Conservation (phyloP, 192 early-diverging fungal genomes). For the Lunasporangiospora selenospora region DNA sequence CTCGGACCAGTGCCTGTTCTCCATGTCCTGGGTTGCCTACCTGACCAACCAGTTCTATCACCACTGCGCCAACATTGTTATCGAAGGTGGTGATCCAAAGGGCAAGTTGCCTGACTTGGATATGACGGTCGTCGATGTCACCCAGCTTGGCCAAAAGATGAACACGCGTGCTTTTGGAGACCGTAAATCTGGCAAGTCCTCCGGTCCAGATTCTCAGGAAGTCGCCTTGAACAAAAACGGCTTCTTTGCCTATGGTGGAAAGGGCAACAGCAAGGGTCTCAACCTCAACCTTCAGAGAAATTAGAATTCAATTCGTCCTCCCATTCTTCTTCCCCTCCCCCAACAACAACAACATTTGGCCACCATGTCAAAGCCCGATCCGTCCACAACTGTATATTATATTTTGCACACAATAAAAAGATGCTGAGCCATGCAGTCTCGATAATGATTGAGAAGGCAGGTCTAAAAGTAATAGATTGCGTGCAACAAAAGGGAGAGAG, state of each 20-base stretch:
- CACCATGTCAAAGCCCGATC: too few relatives aligned
- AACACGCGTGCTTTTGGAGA: slow-evolving; percentile 10
- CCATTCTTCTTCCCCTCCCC: background rate
- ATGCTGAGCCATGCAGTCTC: too few relatives aligned
- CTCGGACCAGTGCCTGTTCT: slow-evolving; percentile 33
- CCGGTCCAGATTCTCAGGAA: slow-evolving; percentile 8
- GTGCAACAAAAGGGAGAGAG: too few relatives aligned
- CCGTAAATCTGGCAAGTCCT: background rate
- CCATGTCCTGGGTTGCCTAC: slow-evolving; percentile 72
- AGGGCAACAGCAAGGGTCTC: background rate
- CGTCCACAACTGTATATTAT: too few relatives aligned
- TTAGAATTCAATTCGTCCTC: background rate
- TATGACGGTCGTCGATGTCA: slow-evolving; percentile 10
- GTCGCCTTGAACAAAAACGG: slow-evolving; percentile 9
- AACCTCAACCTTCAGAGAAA: slow-evolving; percentile 9
- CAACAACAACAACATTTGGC: too few relatives aligned
- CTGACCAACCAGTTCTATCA: slow-evolving; percentile 76
- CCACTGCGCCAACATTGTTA: slow-evolving; percentile 71
- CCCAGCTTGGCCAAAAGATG: background rate
- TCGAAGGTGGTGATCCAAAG: slow-evolving; percentile 49
- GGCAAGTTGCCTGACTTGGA: slow-evolving; percentile 14
- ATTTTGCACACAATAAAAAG: too few relatives aligned
- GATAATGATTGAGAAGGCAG: too few relatives aligned
- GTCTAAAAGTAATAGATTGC: too few relatives aligned
- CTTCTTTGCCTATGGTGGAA: slow-evolving; percentile 5